Percentiles rank a stretch among this genome's conserved stretches.
phyloP scores from a whole-genome alignment of 768 basidiomycete genomes.

The Psilocybe cyanescens region DNA sequence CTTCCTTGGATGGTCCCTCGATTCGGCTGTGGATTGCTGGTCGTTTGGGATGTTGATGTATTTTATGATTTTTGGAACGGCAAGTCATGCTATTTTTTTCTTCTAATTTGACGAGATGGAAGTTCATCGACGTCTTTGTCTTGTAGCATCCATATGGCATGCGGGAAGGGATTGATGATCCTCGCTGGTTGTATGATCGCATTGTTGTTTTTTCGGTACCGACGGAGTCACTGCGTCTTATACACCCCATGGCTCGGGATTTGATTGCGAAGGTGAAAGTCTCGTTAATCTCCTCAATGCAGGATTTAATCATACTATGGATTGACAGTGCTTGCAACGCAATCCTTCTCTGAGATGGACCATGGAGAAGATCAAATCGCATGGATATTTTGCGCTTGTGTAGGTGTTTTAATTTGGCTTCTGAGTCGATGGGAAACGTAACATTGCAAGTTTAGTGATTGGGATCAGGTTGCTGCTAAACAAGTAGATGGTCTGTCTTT shows the following conservation, averaged over 20 bases:
- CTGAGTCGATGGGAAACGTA: constrained; percentile 9
- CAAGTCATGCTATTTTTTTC: constrained; percentile 24
- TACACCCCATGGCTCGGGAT: constrained; percentile 39
- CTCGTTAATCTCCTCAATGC: too few relatives aligned
- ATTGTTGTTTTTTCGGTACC: constrained; percentile 36
- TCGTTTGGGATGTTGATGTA: constrained; percentile 57
- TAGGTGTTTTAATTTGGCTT: constrained; percentile 32
- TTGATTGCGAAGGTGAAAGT: constrained; percentile 48
- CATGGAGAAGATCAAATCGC: constrained; percentile 44
- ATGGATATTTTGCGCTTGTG: constrained; percentile 53
- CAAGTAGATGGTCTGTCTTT: constrained; percentile 29
- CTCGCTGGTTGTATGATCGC: constrained; percentile 32
- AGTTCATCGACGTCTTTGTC: not conserved
- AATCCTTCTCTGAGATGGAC: constrained; percentile 52
- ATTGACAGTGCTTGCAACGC: constrained; percentile 54
- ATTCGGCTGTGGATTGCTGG: constrained; percentile 61
- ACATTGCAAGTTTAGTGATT: constrained; percentile 34
- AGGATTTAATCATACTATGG: not conserved
- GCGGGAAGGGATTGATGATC: constrained; percentile 24
- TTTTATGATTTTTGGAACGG: constrained; percentile 52
- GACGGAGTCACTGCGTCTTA: constrained; percentile 27
- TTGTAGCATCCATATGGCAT: constrained; percentile 45
- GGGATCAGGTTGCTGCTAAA: constrained; percentile 38
- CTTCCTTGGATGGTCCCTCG: constrained; percentile 57
- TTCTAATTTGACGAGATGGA: not conserved